Base-by-base conservation (phyloP, 208 protist genomes). In the Leishmania lainsoni region DNA sequence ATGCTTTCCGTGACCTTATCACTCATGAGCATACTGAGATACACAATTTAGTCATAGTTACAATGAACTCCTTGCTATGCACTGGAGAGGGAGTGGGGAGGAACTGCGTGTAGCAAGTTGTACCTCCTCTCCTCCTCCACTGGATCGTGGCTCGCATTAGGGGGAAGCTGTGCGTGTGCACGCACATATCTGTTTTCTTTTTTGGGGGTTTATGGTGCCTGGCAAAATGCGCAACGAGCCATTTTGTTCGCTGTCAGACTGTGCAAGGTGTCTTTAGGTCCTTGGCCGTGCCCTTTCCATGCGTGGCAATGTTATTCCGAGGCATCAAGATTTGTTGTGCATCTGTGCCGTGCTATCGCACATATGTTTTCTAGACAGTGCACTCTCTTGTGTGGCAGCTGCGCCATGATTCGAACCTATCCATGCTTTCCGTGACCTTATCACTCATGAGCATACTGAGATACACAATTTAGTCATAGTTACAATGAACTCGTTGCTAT, bases 211-310 rank as follows among this genome's bases (percentile, higher is more conserved):
- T 66, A n/a, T 29, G 26, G 61, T 35, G 61, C 61, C 29, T 6
- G 61, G 2, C 61, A 14, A 29, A 39, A 29, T 20, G 61, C 10
- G 10, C 29, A 9, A 29, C 10, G 39, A 49, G 5, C 16, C 0
- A 5, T 49, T 42, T 49, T 22, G 32, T 26, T 42, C 5, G 39
- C 20, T 72, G 66, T 39, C 39, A 12, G 10, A 16, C 35, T 32
- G 70, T 42, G 70, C 2, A 26, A 75, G 82, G 78, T 86, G 82
- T 76, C 78, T 82, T 78, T 83, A 86, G 82, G 78, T 86, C 82
- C 82, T 86, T 82, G 52, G 70, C 78, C 73, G 72, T 59, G 45
- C 2, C n/a, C 42, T 52, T 75, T 12, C 56, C 42, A 65, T 79
- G 45, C 70, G 26, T 54, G 78, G 79, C 54, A 79, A 79, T 59